Evolutionary conservation across 345 rosid genomes (phyloP).

Genomic region (Psidium friedrichsthalianum): DNA sequence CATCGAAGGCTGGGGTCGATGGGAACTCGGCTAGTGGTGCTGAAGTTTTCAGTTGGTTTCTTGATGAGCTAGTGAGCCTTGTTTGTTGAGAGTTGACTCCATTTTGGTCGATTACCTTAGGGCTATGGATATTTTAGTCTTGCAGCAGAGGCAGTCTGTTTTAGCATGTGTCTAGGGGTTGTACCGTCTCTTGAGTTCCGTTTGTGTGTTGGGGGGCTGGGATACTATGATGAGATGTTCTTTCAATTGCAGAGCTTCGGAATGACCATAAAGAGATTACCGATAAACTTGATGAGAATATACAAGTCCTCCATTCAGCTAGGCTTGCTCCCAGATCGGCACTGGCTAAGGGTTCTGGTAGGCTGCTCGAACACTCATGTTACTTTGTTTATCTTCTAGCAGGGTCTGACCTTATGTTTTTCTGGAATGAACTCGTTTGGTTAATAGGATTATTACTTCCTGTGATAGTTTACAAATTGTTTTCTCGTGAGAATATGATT

Average conservation of each 20-base stretch:
- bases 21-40: not conserved
- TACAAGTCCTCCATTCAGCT: constrained; percentile 70
- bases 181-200: not conserved
- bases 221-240: not conserved
- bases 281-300: constrained; percentile 47
- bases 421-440: not conserved
- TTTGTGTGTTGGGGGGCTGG: not conserved
- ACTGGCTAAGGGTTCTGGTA: constrained; percentile 40
- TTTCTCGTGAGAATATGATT: not conserved
- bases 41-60: not conserved
- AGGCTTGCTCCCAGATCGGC: constrained; percentile 39
- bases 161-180: not conserved
- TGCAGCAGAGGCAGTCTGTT: not conserved
- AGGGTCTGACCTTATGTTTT: not conserved
- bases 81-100: not conserved
- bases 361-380: constrained; percentile 1
- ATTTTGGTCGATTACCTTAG: not conserved
- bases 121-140: not conserved
- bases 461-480: not conserved
- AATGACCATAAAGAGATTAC: constrained; percentile 63
- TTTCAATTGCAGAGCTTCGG: constrained; percentile 41
- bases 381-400: not conserved
- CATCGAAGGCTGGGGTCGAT: not conserved
- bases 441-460: not conserved
- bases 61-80: not conserved